These are phyloP conservation scores for Syzygium syzygioides DNA, from an alignment of 441 rosid species.

Conservation along the genomic window DNA sequence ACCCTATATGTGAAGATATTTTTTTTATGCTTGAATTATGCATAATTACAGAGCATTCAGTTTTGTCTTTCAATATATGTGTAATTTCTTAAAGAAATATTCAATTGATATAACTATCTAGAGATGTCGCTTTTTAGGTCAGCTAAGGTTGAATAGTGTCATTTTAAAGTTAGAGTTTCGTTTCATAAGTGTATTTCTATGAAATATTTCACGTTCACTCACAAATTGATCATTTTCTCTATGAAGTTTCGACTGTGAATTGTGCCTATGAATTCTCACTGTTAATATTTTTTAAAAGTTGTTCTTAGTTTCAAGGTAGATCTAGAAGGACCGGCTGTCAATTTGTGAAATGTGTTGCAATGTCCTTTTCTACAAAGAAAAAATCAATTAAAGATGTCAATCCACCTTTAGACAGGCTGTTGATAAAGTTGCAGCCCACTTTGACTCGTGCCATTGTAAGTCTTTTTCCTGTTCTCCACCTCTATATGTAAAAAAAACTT, in stretches of 20 bases:
- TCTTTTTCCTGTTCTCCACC: too few relatives aligned
- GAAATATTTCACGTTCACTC: not conserved
- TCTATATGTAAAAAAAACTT: too few relatives aligned
- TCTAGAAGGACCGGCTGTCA: not conserved
- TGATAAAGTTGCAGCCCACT: too few relatives aligned
- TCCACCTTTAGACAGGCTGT: too few relatives aligned
- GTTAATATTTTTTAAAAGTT: accelerated
- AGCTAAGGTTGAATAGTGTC: too few relatives aligned
- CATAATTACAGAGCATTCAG: not conserved
- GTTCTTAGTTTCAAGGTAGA: not conserved
- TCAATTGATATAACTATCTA: too few relatives aligned
- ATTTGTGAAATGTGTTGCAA: too few relatives aligned
- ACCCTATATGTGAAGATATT: not conserved
- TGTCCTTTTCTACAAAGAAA: too few relatives aligned
- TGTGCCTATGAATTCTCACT: too few relatives aligned
- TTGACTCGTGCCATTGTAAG: too few relatives aligned
- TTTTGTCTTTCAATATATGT: not conserved
- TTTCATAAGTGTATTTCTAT: not conserved
- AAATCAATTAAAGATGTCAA: too few relatives aligned
- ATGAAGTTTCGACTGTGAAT: accelerated
- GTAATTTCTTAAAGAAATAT: not conserved
- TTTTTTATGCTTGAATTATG: not conserved
- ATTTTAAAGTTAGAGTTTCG: accelerated
- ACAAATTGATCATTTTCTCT: not conserved
- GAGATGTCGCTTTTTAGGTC: not conserved